Evolutionary conservation across 2,329 filamentous ascomycete genomes (phyloP), one percentile per base, ranked within the genome.

Genomic region (Cladorrhinum sp.): DNA sequence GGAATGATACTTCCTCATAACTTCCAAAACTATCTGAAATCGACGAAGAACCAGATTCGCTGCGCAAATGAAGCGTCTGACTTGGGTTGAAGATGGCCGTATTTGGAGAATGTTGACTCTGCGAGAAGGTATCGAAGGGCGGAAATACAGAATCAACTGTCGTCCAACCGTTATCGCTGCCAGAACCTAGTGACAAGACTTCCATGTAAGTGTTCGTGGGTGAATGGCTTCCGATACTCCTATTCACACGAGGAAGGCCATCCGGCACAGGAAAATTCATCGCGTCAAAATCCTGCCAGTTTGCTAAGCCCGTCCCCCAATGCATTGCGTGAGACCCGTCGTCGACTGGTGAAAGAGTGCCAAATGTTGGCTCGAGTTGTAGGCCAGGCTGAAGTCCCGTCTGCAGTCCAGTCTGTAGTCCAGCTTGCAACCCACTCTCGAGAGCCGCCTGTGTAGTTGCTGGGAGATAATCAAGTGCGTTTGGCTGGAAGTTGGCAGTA

Each of bases 71-170:
- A 56, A 98, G 80, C 1, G 92, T 96, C 77, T 96, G 90, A 64
- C 89, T 86, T 1, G 94, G 94, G 76, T 97, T 96, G 80, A 96
- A 96, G 71, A 96, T 93, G 66, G 90, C 87, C 46, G 80, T 74
- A 64, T 80, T 84, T 56, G 84, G 83, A 4, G 79, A 73, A 61
- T 80, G 78, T 57, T 74, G 74, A 7, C 87, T 80, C 51, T 83
- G 80, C 67, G 82, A 82, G 55, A 84, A 86, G 33, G 84, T 82
- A 67, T 94, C 90, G 67, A 90, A 86, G 39, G 87, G 89, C 63
- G 86, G 87, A 62, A 87, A 87, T 72, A 86, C 84, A 5, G 53
- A 39, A 66, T 95, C 90, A 60, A 97, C 87, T 66, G 90, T 85
- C 55, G 86, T 86, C 93, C 93, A 98, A 61, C 91, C 91, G 68